These are phyloP conservation scores for Schizochytrium sp. DNA, from an alignment of 108 stramenopile genomes.

Conservation along the genomic window DNA sequence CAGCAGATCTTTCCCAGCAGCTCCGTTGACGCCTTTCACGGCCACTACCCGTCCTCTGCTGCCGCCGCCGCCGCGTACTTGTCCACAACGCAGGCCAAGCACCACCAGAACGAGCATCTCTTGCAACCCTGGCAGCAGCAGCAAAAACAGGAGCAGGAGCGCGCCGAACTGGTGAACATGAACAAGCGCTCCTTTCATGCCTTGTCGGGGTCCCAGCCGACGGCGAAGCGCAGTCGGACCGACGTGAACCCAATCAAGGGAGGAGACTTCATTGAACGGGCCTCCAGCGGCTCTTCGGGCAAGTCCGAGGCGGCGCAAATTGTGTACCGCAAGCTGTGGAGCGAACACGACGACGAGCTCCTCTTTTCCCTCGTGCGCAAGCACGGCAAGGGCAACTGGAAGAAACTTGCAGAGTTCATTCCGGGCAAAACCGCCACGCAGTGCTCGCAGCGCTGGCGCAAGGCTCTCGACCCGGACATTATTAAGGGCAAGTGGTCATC, in stretches of 20 bases:
- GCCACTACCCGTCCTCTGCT: not conserved
- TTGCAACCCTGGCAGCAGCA: too few relatives aligned
- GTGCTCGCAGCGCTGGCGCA: conserved; percentile 60
- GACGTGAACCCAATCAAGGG: not conserved
- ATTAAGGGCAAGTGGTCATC: conserved; percentile 29
- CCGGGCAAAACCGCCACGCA: conserved; percentile 25
- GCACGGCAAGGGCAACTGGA: not conserved
- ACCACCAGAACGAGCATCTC: too few relatives aligned
- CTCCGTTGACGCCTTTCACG: not conserved
- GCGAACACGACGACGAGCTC: not conserved
- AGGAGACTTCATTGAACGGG: not conserved
- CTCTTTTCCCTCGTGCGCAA: not conserved
- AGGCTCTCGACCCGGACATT: conserved; percentile 50
- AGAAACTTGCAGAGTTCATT: not conserved
- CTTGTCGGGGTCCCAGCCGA: too few relatives aligned
- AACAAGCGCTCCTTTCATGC: too few relatives aligned
- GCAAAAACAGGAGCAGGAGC: too few relatives aligned
- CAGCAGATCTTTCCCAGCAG: not conserved
- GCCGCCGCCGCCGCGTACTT: not conserved
- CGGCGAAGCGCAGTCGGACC: not conserved
- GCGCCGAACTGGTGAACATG: too few relatives aligned
- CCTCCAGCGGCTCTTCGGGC: not conserved
- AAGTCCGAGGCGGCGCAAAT: not conserved
- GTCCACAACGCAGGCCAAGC: not conserved
- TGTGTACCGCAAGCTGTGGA: conserved; percentile 1